Conservation (phyloP, 495 filamentous ascomycete species). For the Podospora anserina region DNA sequence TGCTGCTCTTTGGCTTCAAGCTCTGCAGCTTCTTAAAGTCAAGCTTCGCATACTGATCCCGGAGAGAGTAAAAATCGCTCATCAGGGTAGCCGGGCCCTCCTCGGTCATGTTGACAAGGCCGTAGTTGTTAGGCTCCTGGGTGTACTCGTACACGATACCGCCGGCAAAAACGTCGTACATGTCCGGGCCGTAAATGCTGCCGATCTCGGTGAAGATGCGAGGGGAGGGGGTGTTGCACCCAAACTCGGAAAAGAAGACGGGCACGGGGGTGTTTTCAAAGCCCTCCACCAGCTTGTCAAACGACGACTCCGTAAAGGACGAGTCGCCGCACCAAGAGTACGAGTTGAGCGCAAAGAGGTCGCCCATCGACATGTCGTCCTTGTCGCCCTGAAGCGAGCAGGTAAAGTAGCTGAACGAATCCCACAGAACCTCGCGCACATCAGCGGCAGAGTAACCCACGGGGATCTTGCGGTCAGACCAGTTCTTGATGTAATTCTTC, state of each 20-base stretch:
- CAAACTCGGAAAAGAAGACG: constrained; percentile 95
- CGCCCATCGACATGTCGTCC: constrained; percentile 62
- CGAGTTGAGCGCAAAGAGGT: constrained; percentile 91
- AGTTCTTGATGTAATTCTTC: constrained; percentile 66
- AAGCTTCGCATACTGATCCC: constrained; percentile 68
- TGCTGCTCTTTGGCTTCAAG: constrained; percentile 52
- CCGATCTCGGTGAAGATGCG: constrained; percentile 80
- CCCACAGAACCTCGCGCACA: constrained; percentile 71
- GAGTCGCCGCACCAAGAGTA: constrained; percentile 92
- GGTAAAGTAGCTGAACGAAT: constrained; percentile 79
- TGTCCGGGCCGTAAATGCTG: constrained; percentile 74
- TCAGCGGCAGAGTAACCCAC: constrained; percentile 78
- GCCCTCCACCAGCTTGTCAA: constrained; percentile 64
- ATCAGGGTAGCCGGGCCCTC: constrained; percentile 63
- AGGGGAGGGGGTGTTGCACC: constrained; percentile 79
- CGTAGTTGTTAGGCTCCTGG: constrained; percentile 69
- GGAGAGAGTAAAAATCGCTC: constrained; percentile 72
- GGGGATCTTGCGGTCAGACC: constrained; percentile 43
- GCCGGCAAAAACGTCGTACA: constrained; percentile 76
- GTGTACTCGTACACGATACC: constrained; percentile 88
- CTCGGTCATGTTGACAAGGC: constrained; percentile 66
- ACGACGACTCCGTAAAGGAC: constrained; percentile 65
- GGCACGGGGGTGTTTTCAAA: constrained; percentile 74
- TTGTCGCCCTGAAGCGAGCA: constrained; percentile 67
- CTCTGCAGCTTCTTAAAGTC: constrained; percentile 61